These are phyloP conservation scores for Saccharum officinarum DNA, from an alignment of 176 grass and related monocot species.

Conservation along the genomic window DNA sequence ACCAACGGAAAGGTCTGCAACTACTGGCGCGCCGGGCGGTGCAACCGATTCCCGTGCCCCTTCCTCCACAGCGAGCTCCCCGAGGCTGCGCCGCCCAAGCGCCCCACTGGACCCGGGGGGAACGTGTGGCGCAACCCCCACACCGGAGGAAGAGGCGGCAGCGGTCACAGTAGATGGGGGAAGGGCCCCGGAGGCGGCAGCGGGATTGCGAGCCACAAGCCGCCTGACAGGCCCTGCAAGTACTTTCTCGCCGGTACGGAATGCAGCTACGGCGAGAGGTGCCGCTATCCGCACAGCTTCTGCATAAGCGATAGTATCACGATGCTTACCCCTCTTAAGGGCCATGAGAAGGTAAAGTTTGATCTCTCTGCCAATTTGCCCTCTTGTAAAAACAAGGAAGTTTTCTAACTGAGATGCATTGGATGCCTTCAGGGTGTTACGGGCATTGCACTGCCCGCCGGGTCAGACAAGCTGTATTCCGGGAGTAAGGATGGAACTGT, in stretches of 20 bases:
- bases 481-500: conserved; percentile 87
- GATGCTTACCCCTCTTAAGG: conserved; percentile 71
- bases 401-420: conserved; percentile 1
- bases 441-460: conserved; percentile 70
- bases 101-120: conserved; percentile 18
- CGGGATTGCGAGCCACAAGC: conserved; percentile 23
- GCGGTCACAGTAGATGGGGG: conserved; percentile 64
- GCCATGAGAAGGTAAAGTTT: conserved; percentile 71
- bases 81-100: conserved; percentile 51
- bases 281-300: conserved; percentile 68
- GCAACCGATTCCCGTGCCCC: conserved; percentile 87
- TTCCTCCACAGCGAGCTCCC: conserved; percentile 89
- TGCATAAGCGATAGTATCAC: conserved; percentile 70
- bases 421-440: conserved; percentile 58
- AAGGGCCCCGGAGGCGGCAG: conserved; percentile 53
- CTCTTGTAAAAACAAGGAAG: not conserved
- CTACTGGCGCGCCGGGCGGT: conserved; percentile 83
- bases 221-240: conserved; percentile 57
- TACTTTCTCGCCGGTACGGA: conserved; percentile 58
- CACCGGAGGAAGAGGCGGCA: conserved; percentile 30
- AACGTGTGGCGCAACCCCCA: conserved; percentile 76
- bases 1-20: conserved; percentile 68
- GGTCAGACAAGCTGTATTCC: conserved; percentile 93
- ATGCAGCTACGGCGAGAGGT: conserved; percentile 71
- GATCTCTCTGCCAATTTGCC: conserved; percentile 1